phyloP scores from a whole-genome alignment of 192 early-diverging fungal species.

The Cladochytrium replicatum region DNA sequence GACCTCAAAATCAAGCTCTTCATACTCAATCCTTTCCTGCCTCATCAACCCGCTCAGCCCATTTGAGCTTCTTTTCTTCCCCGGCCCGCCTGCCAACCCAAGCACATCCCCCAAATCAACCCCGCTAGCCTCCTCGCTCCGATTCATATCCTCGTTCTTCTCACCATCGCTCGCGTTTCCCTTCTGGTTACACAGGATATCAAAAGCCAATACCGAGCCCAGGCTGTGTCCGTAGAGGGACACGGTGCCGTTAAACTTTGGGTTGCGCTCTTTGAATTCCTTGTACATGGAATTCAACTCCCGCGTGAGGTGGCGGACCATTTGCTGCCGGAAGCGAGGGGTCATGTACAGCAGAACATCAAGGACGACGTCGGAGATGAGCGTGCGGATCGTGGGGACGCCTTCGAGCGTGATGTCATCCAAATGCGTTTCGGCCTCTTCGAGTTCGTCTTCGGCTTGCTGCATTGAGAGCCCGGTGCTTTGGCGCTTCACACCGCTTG shows the following conservation, averaged over 20 bases:
- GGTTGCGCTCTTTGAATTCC: conserved; percentile 61
- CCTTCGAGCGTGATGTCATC: conserved; percentile 74
- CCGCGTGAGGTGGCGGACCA: conserved; percentile 63
- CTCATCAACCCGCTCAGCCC: conserved; percentile 30
- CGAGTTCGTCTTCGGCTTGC: conserved; percentile 46
- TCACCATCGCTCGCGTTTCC: too few species aligned
- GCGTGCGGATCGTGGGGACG: conserved; percentile 64
- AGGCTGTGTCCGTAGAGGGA: conserved; percentile 72
- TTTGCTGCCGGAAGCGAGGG: conserved; percentile 67
- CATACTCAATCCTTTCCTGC: conserved; percentile 19
- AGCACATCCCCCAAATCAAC: too few species aligned
- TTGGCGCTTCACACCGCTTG: neutral
- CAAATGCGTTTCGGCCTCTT: conserved; percentile 53
- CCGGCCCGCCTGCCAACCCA: too few species aligned
- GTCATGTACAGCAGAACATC: too few species aligned
- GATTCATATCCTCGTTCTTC: too few species aligned
- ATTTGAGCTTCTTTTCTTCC: too few species aligned
- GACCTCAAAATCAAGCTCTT: conserved; percentile 53
- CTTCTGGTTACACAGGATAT: conserved; percentile 68
- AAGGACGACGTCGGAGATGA: conserved; percentile 74
- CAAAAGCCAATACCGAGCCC: conserved; percentile 66
- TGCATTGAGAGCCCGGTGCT: conserved; percentile 31
- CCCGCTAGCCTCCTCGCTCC: too few species aligned
- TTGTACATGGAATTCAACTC: conserved; percentile 71
- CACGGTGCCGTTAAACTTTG: conserved; percentile 67